Percentiles rank a stretch among this genome's conserved stretches.
phyloP scores from a whole-genome alignment of 371 early-diverging fungal species.

The Syncephalis plumigaleata region DNA sequence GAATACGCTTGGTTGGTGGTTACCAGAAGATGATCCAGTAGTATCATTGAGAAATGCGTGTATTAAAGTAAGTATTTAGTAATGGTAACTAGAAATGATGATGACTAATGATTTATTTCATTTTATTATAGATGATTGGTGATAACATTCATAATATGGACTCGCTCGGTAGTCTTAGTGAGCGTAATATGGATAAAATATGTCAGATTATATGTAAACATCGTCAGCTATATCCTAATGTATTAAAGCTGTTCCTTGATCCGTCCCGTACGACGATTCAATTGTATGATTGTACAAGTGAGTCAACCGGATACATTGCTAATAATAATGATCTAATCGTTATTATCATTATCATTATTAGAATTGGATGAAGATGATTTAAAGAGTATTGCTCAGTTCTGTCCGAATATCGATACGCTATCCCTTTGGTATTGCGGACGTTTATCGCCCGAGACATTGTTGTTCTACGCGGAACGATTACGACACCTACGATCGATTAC shows the following conservation, averaged over 20 bases:
- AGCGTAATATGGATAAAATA: slow-evolving; percentile 43
- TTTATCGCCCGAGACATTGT: slow-evolving; percentile 33
- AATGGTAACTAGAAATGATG: no score
- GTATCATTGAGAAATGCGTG: slow-evolving; percentile 41
- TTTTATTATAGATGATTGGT: slow-evolving; percentile 29
- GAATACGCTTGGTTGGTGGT: neutral
- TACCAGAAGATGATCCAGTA: slow-evolving; percentile 7
- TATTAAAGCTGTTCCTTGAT: slow-evolving; percentile 52
- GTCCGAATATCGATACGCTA: slow-evolving; percentile 32
- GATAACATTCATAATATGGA: slow-evolving; percentile 61
- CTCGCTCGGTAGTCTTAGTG: slow-evolving; percentile 60
- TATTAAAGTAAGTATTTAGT: slow-evolving; percentile 24
- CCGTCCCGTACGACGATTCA: slow-evolving; percentile 27
- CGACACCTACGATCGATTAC: slow-evolving; percentile 27
- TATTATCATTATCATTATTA: no score
- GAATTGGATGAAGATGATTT: slow-evolving; percentile 35
- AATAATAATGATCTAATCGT: no score
- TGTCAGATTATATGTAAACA: slow-evolving; percentile 62
- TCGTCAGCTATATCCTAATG: slow-evolving; percentile 42
- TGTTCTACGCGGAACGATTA: slow-evolving; percentile 23
- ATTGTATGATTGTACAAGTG: slow-evolving; percentile 69
- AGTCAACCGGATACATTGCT: no score
- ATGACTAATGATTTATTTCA: neutral
- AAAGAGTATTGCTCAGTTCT: slow-evolving; percentile 36
- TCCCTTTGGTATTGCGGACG: slow-evolving; percentile 62